These are phyloP conservation scores for Podospora anserina DNA, from an alignment of 495 filamentous ascomycete species.

Conservation along the genomic window DNA sequence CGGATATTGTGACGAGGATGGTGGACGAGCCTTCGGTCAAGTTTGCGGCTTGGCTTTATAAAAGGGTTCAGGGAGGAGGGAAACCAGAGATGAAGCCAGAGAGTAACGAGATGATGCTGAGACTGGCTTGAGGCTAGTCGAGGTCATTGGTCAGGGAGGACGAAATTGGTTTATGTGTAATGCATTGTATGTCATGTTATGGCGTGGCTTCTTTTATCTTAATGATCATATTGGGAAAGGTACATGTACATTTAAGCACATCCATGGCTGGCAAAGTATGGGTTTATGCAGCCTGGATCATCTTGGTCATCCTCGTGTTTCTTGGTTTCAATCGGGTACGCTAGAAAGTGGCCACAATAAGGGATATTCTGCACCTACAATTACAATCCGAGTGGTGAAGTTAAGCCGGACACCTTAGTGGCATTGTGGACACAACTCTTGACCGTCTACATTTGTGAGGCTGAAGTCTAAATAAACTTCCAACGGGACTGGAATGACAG, in stretches of 20 bases:
- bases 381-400: background rate
- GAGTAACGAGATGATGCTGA: constrained; percentile 12
- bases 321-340: no score
- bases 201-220: background rate
- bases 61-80: constrained; percentile 24
- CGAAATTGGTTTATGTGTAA: background rate
- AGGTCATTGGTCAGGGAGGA: background rate
- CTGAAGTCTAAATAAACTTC: background rate
- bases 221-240: background rate
- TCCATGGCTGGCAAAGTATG: background rate
- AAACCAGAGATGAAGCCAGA: constrained; percentile 19
- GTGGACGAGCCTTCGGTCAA: constrained; percentile 56
- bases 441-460: background rate
- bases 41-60: constrained; percentile 55
- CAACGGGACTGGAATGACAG: background rate
- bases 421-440: background rate
- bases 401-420: background rate
- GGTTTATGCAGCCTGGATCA: background rate
- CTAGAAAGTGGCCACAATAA: background rate
- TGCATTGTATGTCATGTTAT: background rate
- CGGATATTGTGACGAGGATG: constrained; percentile 52
- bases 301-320: background rate
- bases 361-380: background rate
- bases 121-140: constrained; percentile 17
- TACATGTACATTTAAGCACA: background rate